Evolutionary conservation across 2,329 filamentous ascomycete genomes (phyloP).

Genomic region (Cladophialophora immunda): DNA sequence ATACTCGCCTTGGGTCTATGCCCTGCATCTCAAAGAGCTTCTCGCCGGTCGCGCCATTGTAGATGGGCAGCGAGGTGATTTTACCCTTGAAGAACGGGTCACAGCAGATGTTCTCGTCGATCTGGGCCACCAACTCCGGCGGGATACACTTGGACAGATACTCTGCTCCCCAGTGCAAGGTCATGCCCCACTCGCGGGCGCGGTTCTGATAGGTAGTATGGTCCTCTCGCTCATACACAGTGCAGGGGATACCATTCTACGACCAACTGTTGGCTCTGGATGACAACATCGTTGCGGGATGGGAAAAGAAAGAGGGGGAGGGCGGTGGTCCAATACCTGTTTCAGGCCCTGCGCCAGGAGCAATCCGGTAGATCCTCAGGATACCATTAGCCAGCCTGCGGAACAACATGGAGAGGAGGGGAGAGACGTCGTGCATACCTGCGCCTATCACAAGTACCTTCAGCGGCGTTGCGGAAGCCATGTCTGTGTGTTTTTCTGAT

Average conservation of each 20-base stretch:
- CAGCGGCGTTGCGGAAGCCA: not conserved
- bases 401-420: no score
- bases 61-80: slow-evolving; percentile 15
- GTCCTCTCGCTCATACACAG: slow-evolving; percentile 27
- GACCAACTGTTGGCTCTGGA: not conserved
- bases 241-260: slow-evolving; percentile 22
- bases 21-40: slow-evolving; percentile 26
- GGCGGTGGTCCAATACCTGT: slow-evolving; percentile 17
- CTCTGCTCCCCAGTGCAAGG: slow-evolving; percentile 22
- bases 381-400: not conserved
- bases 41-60: slow-evolving; percentile 32
- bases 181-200: slow-evolving; percentile 32
- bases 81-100: slow-evolving; percentile 23
- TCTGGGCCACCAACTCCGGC: slow-evolving; percentile 14
- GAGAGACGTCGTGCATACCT: not conserved
- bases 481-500: not conserved
- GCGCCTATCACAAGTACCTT: slow-evolving; percentile 2
- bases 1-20: slow-evolving; percentile 15
- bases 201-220: slow-evolving; percentile 21
- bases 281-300: not conserved
- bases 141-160: slow-evolving; percentile 25
- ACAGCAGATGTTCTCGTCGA: slow-evolving; percentile 21
- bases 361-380: slow-evolving; percentile 25
- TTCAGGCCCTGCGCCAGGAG: slow-evolving; percentile 33
- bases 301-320: not conserved